These are phyloP conservation scores for Cystobasidiaceae sp. DNA, from an alignment of 1,284 basidiomycete genomes.

Conservation along the genomic window DNA sequence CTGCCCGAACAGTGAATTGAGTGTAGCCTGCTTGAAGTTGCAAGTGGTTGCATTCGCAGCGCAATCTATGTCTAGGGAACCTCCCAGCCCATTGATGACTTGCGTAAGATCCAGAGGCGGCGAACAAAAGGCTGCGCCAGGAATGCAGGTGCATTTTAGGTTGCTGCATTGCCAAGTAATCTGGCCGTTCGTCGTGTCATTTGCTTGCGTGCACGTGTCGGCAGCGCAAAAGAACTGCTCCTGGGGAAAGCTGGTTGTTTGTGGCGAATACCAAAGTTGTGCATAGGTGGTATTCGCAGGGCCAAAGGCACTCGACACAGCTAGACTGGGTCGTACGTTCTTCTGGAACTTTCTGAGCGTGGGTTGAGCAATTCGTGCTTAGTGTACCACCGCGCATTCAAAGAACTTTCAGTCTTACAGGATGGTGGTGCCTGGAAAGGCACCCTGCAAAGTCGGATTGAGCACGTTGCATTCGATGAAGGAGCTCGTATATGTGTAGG, in stretches of 20 bases:
- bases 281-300: slow-evolving; percentile 58
- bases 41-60: slow-evolving; percentile 56
- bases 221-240: slow-evolving; percentile 68
- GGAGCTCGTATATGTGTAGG: slow-evolving; percentile 39
- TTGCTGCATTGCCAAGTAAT: slow-evolving; percentile 63
- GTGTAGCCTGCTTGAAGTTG: slow-evolving; percentile 64
- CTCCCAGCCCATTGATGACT: slow-evolving; percentile 57
- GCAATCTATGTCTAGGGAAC: slow-evolving; percentile 59
- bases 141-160: slow-evolving; percentile 66
- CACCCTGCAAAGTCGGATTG: slow-evolving; percentile 67
- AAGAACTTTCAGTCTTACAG: slow-evolving; percentile 46
- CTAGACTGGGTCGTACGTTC: slow-evolving; percentile 59
- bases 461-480: slow-evolving; percentile 65
- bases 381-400: neutral
- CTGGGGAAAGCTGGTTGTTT: slow-evolving; percentile 31
- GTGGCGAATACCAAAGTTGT: slow-evolving; percentile 63
- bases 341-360: slow-evolving; percentile 72
- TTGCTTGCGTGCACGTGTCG: slow-evolving; percentile 61
- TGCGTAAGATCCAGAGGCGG: slow-evolving; percentile 53
- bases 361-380: neutral
- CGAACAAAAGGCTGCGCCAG: slow-evolving; percentile 68
- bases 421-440: slow-evolving; percentile 63
- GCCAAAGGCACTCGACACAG: slow-evolving; percentile 50
- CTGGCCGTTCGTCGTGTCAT: slow-evolving; percentile 46
- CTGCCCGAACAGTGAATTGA: slow-evolving; percentile 65